A percentile compares a stretch with the other conserved stretches of the same genome.
Conservation (phyloP, 2,329 filamentous ascomycete genomes). For the Pseudonectria buxi region DNA sequence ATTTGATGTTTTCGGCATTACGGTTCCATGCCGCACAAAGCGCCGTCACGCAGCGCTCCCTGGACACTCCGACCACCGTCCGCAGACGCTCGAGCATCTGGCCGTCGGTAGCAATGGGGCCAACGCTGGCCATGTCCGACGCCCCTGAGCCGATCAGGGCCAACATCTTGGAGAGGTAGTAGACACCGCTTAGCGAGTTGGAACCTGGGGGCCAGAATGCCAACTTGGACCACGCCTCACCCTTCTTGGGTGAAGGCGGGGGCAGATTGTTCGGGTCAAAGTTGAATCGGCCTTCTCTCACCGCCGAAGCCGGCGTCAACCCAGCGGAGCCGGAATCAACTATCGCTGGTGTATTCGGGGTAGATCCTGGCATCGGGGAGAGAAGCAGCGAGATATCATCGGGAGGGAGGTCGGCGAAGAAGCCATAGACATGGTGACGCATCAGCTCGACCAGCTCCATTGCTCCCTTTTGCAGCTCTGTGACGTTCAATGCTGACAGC, state of each 20-base stretch:
- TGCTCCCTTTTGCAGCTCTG: conserved; percentile 68
- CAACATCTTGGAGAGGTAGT: conserved; percentile 80
- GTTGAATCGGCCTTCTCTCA: conserved; percentile 68
- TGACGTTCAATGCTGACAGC: conserved; percentile 62
- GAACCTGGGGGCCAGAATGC: conserved; percentile 95
- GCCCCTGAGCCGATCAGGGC: conserved; percentile 78
- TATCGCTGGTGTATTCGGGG: conserved; percentile 47
- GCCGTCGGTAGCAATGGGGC: conserved; percentile 52
- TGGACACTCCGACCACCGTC: conserved; percentile 65
- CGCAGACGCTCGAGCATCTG: conserved; percentile 66
- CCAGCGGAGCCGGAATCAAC: conserved; percentile 24
- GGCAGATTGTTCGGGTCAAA: conserved; percentile 74
- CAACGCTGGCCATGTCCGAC: conserved; percentile 73
- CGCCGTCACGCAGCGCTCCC: conserved; percentile 79
- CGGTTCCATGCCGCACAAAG: conserved; percentile 88
- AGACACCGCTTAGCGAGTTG: conserved; percentile 85
- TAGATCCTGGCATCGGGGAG: conserved; percentile 65
- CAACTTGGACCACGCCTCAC: conserved; percentile 86
- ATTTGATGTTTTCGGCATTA: conserved; percentile 87
- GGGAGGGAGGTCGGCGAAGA: conserved; percentile 82
- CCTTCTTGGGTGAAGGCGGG: conserved; percentile 66
- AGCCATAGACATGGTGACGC: conserved; percentile 68
- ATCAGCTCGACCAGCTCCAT: conserved; percentile 79
- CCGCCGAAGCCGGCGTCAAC: conserved; percentile 45
- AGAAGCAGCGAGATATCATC: conserved; percentile 86